Base-by-base conservation (phyloP, 164 flowering plant species). In the Tetrastigma voinierianum region DNA sequence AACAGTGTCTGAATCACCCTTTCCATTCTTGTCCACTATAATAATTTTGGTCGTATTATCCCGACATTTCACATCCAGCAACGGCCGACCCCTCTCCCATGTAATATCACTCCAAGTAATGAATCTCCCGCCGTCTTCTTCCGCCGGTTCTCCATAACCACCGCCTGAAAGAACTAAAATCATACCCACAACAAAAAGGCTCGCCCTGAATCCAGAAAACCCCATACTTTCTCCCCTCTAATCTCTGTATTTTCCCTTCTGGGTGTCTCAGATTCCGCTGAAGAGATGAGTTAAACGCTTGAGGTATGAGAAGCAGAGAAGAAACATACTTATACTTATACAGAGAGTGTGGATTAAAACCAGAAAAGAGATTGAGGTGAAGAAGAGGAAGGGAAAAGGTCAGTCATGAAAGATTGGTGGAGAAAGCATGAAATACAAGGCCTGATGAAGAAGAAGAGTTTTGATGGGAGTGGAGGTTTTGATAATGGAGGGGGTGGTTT, bases 41-140 rank as follows among this genome's bases (percentile, higher is more conserved):
- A 91, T 81, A 0, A 93, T 77, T 46, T 79, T 13, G 43, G 55
- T 71, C 16, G 25, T 32, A 10, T 68, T 65, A 17, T 9, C 9
- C 5, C 44, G 11, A 7, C 21, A 47, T 44, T 57, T 24, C n/a
- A 49, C 49, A 61, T 51, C 56, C 54, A 73, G 21, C 53, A 74
- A 60, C 8, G 51, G 64, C 15, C 24, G 48, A 19, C n/a, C 40
- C 23, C 21, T 65, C 8, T 76, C 76, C 57, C 81, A 62, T 32
- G 59, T 79, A 66, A 90, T 17, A 73, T 90, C 98, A 25, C 82
- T 78, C 98, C 98, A 89, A 47, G 77, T 81, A 10, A 90, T 87
- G 51, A 61, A 79, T 55, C 59, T 58, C 58, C 46, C 48, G 10
- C 20, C 23, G 46, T 32, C 48, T 24, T 25, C 19, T 21, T 25